Conservation (phyloP, 495 filamentous ascomycete genomes). For the Penicillium malachiteum region DNA sequence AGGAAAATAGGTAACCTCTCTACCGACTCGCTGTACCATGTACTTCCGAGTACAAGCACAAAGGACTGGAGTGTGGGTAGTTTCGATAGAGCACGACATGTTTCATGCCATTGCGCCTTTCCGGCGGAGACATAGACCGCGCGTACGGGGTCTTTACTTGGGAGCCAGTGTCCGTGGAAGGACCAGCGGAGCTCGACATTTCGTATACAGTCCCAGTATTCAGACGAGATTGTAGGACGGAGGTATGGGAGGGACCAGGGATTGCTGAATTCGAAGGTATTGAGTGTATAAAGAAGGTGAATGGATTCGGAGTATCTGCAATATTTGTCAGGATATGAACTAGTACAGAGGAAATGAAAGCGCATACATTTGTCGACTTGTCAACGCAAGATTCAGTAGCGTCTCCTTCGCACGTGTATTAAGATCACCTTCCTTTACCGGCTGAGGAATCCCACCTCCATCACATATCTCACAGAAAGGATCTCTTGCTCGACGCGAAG, state of each 20-base stretch:
- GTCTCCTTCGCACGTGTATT: background rate
- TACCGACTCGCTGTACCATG: conserved; percentile 45
- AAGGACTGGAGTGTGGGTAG: conserved; percentile 34
- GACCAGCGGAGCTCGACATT: conserved; percentile 45
- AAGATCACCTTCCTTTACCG: conserved; percentile 17
- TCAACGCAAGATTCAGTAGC: conserved; percentile 22
- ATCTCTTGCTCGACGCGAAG: background rate
- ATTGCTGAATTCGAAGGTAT: conserved; percentile 47
- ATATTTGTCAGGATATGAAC: background rate
- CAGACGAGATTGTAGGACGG: conserved; percentile 35
- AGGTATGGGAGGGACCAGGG: conserved; percentile 48
- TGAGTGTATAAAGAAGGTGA: conserved; percentile 38
- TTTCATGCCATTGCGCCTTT: conserved; percentile 44
- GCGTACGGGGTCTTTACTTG: conserved; percentile 48
- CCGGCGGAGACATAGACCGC: conserved; percentile 43
- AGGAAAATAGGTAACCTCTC: conserved; percentile 44
- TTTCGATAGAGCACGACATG: conserved; percentile 29
- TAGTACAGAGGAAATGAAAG: background rate
- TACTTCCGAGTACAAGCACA: conserved; percentile 35
- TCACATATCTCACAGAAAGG: conserved; percentile 40
- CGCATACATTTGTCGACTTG: conserved; percentile 28
- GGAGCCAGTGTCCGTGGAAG: conserved; percentile 47
- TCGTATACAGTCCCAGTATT: conserved; percentile 37
- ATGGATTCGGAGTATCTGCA: conserved; percentile 42
- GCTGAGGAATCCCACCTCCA: conserved; percentile 30